Conservation (phyloP, 2,329 filamentous ascomycete species). For the Fusarium veterinarium region DNA sequence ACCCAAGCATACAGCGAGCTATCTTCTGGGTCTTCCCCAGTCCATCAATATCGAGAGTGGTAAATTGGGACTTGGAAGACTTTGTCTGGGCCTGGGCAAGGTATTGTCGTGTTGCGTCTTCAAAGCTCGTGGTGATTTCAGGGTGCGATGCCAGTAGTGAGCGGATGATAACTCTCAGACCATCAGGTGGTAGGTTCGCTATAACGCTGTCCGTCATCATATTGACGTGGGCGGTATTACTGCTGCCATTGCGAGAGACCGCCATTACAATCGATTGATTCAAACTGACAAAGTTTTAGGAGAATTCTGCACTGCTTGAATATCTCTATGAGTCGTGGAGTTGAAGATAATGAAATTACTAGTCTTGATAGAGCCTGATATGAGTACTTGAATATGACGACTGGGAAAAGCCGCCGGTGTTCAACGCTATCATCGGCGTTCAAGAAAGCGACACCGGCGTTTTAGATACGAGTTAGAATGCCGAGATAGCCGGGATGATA, state of each 20-base stretch:
- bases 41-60: fast-evolving
- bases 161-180: not conserved
- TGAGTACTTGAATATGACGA: not conserved
- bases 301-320: fast-evolving
- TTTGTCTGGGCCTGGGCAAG: not conserved
- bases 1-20: not conserved
- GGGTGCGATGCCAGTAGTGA: not conserved
- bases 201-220: conserved; percentile 5
- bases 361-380: not conserved
- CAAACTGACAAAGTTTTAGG: fast-evolving
- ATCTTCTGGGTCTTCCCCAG: not conserved
- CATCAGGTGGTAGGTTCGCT: not conserved
- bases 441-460: not conserved
- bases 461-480: not conserved
- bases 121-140: not conserved
- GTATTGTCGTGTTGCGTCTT: not conserved
- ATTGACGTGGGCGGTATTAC: not conserved
- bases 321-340: fast-evolving
- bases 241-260: not conserved
- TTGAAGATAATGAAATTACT: not conserved
- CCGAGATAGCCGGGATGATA: not conserved
- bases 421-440: not conserved
- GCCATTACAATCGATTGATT: not conserved
- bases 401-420: not conserved
- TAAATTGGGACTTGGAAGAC: fast-evolving